These are phyloP conservation scores for Pseudoneurospora amorphoporcata DNA, from an alignment of 495 filamentous ascomycete genomes.

Conservation along the genomic window DNA sequence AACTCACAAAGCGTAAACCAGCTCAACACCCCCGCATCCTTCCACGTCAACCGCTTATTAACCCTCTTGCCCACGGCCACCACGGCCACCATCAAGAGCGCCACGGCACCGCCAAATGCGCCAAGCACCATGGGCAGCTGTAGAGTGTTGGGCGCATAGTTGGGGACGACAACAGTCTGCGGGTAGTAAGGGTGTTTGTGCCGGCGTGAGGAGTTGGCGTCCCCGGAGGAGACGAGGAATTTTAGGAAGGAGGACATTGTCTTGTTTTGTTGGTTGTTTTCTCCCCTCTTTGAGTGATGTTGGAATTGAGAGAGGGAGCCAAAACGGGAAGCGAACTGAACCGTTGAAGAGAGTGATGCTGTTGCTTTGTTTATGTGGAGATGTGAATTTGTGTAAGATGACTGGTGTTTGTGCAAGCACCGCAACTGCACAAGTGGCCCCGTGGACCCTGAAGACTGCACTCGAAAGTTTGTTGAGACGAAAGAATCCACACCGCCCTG, in stretches of 20 bases:
- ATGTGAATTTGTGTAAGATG: background rate
- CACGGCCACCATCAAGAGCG: constrained; percentile 34
- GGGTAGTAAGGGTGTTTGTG: constrained; percentile 63
- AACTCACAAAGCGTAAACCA: constrained; percentile 51
- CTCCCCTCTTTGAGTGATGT: background rate
- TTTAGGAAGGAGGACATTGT: background rate
- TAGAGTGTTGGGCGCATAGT: constrained; percentile 45
- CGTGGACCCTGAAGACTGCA: background rate
- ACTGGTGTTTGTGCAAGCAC: background rate
- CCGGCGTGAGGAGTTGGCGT: background rate
- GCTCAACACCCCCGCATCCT: constrained; percentile 34
- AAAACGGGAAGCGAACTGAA: background rate
- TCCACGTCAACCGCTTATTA: constrained; percentile 26
- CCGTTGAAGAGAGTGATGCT: background rate
- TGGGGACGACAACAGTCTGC: constrained; percentile 45
- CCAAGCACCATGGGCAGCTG: constrained; percentile 37
- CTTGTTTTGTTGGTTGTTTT: background rate
- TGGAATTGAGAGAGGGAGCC: background rate
- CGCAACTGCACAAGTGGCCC: background rate
- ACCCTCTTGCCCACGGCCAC: constrained; percentile 27
- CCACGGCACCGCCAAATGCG: constrained; percentile 35
- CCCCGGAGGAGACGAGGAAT: background rate
- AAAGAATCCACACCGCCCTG: background rate
- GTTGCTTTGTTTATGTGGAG: background rate
- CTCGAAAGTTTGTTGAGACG: background rate